Evolutionary conservation across 805 yeast genomes (phyloP), one percentile per base, ranked within the genome.

Genomic region (Ogataea wickerhamii): DNA sequence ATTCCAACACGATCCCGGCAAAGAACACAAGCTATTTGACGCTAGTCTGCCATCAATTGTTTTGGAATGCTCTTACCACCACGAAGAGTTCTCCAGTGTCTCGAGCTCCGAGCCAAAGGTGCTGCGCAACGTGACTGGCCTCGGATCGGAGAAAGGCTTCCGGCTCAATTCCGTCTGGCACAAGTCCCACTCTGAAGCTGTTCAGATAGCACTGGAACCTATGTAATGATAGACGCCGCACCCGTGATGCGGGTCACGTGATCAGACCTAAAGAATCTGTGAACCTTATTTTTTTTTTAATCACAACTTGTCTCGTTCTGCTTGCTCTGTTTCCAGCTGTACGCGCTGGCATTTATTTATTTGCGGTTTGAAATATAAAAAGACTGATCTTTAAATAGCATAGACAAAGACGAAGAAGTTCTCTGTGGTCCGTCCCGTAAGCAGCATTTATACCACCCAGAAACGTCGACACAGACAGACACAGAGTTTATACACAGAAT

Each of bases 101-200:
- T 24, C 31, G 7, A 18, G 28, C n/a, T n/a, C 24, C 18, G 12
- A 23, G 4, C 44, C 41, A 10, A 37, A 24, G 11, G 33, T 34
- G 8, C 27, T 46, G 6, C 45, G 41, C 16, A 51, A 43, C 3
- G 47, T 57, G 11, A 50, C 61, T 34, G 65, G 66, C 2, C 31
- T 61, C 19, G 70, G 70, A 1, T 50, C 61, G 20, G 70, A 65
- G 31, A 31, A 34, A 2, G 70, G 69, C 1, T 57, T 60, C 35
- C 21, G 25, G 5, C 27, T 58, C 25, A 44, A 64, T 36, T 58
- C 49, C 2, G 45, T 60, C 4, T 49, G 55, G 51, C 66, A 64
- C 46, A 48, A 46, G 16, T 50, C 67, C 0, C 49, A 51, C 11
- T 64, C 67, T 1, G 68, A 63, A 28, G 27, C 37, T 12, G 35